phyloP scores from a whole-genome alignment of 768 basidiomycete genomes.

The Lactarius psammicola region DNA sequence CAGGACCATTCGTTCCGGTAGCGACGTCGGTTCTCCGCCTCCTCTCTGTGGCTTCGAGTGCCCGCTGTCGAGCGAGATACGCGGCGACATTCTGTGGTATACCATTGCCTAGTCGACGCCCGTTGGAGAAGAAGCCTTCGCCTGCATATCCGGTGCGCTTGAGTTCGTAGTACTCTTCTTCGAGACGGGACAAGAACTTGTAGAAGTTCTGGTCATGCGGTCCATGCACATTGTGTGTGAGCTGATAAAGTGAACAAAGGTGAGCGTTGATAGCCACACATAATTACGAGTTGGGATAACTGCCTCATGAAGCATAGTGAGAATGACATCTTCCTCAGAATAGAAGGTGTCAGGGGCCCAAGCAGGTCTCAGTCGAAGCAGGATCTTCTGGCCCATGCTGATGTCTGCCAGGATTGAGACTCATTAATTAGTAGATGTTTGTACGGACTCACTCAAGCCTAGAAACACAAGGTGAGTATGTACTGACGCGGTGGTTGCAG shows the following conservation, averaged over 20 bases:
- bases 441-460: conserved; percentile 31
- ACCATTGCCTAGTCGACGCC: conserved; percentile 63
- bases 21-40: conserved; percentile 47
- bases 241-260: conserved; percentile 42
- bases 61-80: conserved; percentile 62
- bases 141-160: conserved; percentile 81
- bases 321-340: conserved; percentile 70
- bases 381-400: conserved; percentile 79
- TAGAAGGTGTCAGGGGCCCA: conserved; percentile 67
- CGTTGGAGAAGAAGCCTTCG: conserved; percentile 86
- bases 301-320: conserved; percentile 91
- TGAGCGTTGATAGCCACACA: conserved; percentile 2
- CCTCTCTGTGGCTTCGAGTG: conserved; percentile 79
- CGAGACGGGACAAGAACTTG: conserved; percentile 64
- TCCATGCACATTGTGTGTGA: conserved; percentile 86
- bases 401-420: conserved; percentile 49
- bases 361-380: conserved; percentile 74
- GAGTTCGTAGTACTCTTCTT: conserved; percentile 83
- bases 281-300: neutral
- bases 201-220: conserved; percentile 88
- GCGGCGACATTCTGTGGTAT: conserved; percentile 67
- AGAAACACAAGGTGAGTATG: neutral
- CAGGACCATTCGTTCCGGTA: conserved; percentile 49
- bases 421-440: neutral
- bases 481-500: no score